A percentile compares a stretch with the other conserved stretches of the same genome.
Evolutionary conservation across 1,284 basidiomycete genomes (phyloP).

Genomic region (Trametes polyzona): DNA sequence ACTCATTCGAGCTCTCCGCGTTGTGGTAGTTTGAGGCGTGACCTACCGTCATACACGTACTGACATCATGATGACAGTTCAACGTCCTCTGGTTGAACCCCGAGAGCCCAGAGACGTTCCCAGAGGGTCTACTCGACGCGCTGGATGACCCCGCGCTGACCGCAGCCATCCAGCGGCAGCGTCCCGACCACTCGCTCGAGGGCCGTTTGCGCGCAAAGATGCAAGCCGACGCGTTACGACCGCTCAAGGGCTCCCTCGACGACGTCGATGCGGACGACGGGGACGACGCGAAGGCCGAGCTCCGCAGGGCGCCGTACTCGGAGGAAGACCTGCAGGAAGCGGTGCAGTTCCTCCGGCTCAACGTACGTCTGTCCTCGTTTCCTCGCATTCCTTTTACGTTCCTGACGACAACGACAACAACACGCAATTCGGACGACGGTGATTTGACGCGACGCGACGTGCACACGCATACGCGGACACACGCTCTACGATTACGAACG

Average conservation of each 20-base stretch:
- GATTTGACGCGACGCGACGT: too few relatives aligned
- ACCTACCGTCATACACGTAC: not conserved
- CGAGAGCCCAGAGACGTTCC: conserved; percentile 63
- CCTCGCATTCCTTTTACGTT: not conserved
- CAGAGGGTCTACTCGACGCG: conserved; percentile 62
- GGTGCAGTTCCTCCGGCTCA: conserved; percentile 65
- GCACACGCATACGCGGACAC: too few relatives aligned
- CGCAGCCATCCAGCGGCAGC: conserved; percentile 28
- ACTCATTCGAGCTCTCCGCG: not conserved
- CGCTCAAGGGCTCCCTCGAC: conserved; percentile 43
- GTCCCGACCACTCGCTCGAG: conserved; percentile 39
- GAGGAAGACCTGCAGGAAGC: conserved; percentile 67
- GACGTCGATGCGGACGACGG: conserved; percentile 38
- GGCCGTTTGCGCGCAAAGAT: conserved; percentile 66
- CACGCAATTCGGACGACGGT: not conserved
- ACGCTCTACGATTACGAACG: too few relatives aligned
- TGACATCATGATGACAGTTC: conserved; percentile 58
- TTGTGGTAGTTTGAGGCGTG: not conserved
- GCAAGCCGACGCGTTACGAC: conserved; percentile 66
- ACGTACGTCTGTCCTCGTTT: conserved; percentile 49
- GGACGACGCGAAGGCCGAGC: conserved; percentile 28
- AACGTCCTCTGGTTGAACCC: conserved; percentile 80
- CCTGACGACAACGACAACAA: not conserved
- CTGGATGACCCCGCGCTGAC: conserved; percentile 44
- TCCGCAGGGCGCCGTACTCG: conserved; percentile 43